Percentiles rank a stretch among this genome's conserved stretches.
These are phyloP conservation scores for Edaphochlamys debaryana DNA, from an alignment of 139 green algal species.

Conservation along the genomic window DNA sequence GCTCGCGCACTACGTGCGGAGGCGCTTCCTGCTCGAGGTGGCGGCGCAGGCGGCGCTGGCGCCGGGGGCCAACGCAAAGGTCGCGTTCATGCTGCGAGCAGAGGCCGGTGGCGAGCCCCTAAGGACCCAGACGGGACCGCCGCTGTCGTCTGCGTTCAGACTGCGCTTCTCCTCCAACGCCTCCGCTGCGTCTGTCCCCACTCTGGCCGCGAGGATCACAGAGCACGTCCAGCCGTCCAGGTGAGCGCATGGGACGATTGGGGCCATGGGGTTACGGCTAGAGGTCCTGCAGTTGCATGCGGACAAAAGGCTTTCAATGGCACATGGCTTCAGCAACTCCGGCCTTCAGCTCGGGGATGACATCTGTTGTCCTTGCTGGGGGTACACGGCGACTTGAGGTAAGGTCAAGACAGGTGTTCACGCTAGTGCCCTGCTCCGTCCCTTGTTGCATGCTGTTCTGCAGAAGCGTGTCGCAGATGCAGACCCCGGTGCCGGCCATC, in stretches of 20 bases:
- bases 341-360: background rate
- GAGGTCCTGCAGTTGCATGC: background rate
- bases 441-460: too few relatives aligned
- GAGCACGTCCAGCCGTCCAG: too few relatives aligned
- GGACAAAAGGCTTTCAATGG: background rate
- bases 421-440: too few relatives aligned
- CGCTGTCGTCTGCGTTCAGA: background rate
- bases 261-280: background rate
- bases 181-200: background rate
- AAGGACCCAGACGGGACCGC: background rate
- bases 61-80: background rate
- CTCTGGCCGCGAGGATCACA: too few relatives aligned
- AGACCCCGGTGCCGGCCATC: too few relatives aligned
- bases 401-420: too few relatives aligned
- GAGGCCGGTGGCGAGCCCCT: background rate
- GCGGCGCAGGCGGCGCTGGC: background rate
- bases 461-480: too few relatives aligned
- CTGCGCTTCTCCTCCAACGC: slow-evolving; percentile 1
- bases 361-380: background rate
- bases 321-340: background rate
- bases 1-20: background rate
- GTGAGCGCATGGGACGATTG: background rate
- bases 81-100: slow-evolving; percentile 1
- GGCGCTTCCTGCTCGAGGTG: background rate
- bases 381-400: too few relatives aligned